Base-by-base conservation (phyloP, 305 asterid species). In the Ilex paraguariensis region DNA sequence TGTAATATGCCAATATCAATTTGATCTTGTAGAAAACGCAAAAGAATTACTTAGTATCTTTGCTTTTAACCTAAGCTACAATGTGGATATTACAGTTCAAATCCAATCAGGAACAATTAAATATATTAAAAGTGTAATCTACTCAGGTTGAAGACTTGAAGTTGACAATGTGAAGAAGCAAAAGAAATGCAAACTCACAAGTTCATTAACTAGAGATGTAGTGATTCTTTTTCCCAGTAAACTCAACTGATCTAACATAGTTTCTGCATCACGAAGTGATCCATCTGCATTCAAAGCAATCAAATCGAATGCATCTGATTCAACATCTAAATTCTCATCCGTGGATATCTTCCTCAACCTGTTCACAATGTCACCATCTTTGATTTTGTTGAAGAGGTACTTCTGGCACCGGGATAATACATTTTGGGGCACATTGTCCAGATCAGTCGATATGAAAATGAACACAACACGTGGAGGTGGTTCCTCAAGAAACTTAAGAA, bases 191-290 rank as follows among this genome's bases (percentile, higher is more conserved):
- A 46, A 46, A 83, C 98, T 90, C 80, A 92, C 98, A 63, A 87
- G 90, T 75, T 92, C 96, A 77, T 92, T 84, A 76, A 92, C 97
- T 74, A 90, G 77, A 71, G 96, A 76, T 63, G 80, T 62, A 13
- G 95, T 86, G 77, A 92, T 87, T 70, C 76, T 82, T 62, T 87
- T 92, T 59, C 97, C 95, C 58, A 92, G 75, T 79, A 87, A 80
- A 75, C 96, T 92, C 82, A 90, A 70, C 81, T 92, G 98, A 62
- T 90, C 97, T 56, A 90, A 59, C 91, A 87, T 85, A 30, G 91
- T 89, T 75, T 92, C 96, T 13, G 97, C 99, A 69, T 90, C 99
- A 32, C 89, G 83, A 54, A 88, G 80, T 1, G 99, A 93, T 59
- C 99, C 99, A 83, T 86, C 90, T 15, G 95, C 94, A 77, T 79